phyloP scores from a whole-genome alignment of 2,329 filamentous ascomycete species.

The Juglanconis oblonga region DNA sequence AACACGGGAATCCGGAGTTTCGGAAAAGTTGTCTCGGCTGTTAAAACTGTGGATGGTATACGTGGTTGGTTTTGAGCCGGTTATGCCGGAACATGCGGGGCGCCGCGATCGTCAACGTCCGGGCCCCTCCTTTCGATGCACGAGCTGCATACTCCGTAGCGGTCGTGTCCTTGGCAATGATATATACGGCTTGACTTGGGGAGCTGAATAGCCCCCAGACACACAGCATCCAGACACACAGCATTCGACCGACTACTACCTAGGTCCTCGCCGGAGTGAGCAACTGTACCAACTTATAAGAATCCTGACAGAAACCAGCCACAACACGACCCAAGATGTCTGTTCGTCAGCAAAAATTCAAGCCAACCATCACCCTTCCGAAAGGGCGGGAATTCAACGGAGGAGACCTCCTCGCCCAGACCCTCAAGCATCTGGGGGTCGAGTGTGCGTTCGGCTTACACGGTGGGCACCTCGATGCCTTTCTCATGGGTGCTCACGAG shows the following conservation, averaged over 20 bases:
- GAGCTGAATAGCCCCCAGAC: no score
- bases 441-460: conserved; percentile 44
- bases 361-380: background rate
- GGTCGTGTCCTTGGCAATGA: background rate
- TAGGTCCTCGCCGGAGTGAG: no score
- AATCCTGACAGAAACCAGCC: background rate
- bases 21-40: no score
- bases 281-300: background rate
- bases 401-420: conserved; percentile 44
- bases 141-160: background rate
- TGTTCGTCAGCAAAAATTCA: background rate
- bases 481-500: conserved; percentile 40
- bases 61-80: no score
- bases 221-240: no score
- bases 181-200: background rate
- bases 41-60: no score
- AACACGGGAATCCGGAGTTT: no score
- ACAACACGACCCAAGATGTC: background rate
- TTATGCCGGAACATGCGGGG: background rate
- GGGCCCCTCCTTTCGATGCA: background rate
- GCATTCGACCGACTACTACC: no score
- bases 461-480: conserved; percentile 46
- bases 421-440: conserved; percentile 37
- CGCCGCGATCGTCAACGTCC: background rate
- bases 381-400: conserved; percentile 35